Percentiles rank a stretch among this genome's conserved stretches.
Evolutionary conservation across 2,329 filamentous ascomycete genomes (phyloP).

Genomic region (Aurifilum marmelostoma): DNA sequence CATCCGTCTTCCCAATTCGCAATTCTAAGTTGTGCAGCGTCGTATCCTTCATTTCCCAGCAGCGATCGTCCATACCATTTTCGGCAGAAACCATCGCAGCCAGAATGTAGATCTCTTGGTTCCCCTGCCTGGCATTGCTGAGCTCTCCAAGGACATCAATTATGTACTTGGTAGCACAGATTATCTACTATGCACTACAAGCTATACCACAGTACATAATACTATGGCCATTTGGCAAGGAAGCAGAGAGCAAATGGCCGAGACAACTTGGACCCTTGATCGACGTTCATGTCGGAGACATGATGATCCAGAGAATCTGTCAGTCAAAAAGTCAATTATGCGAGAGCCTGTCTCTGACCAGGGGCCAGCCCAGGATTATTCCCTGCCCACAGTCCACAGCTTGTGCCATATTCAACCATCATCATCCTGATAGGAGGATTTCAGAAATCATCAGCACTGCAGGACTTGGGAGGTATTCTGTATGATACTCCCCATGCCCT

Average conservation of each 20-base stretch:
- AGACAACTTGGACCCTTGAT: slow-evolving; percentile 3
- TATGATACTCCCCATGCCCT: neutral
- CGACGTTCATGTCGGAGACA: neutral
- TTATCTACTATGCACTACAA: no score
- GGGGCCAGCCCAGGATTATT: neutral
- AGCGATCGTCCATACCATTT: neutral
- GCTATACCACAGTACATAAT: neutral
- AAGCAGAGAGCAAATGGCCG: no score
- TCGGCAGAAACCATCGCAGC: neutral
- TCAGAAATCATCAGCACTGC: neutral
- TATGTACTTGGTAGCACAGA: no score
- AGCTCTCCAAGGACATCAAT: neutral
- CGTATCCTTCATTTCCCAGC: neutral
- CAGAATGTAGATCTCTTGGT: neutral
- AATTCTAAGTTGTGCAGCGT: neutral
- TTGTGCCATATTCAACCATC: neutral
- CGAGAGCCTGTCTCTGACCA: neutral
- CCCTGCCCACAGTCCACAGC: neutral
- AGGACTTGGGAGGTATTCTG: neutral
- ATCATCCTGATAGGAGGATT: neutral
- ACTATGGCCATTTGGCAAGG: no score
- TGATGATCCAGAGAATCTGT: neutral
- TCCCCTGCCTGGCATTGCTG: neutral
- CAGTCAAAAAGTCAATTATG: neutral
- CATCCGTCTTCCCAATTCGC: neutral